Percentiles rank a stretch among this genome's conserved stretches.
Evolutionary conservation across 169 alveolate species (phyloP).

Genomic region (Cryptosporidium sp.): DNA sequence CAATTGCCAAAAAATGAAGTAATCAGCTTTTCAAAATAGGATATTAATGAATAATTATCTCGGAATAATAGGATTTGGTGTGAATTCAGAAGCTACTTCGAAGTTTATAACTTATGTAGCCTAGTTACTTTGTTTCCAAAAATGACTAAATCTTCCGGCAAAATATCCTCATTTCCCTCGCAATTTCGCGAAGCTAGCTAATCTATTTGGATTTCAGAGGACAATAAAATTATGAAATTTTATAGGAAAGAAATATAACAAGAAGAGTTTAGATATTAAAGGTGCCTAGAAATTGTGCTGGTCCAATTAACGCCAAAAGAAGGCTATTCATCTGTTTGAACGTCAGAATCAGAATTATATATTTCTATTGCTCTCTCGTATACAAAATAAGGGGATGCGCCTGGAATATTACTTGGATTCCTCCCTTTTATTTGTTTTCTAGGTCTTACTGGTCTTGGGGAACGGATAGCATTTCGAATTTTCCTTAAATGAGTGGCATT

Average conservation of each 20-base stretch:
- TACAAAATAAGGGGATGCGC: conserved; percentile 29
- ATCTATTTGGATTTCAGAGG: background rate
- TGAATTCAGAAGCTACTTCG: background rate
- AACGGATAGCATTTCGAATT: background rate
- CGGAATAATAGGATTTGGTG: background rate
- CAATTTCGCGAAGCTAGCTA: background rate
- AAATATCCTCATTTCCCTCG: background rate
- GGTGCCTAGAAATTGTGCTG: background rate
- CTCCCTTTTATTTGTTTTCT: conserved; percentile 24
- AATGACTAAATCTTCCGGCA: background rate
- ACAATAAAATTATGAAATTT: too few species aligned
- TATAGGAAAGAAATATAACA: background rate
- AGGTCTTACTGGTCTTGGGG: conserved; percentile 62
- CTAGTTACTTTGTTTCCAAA: too few species aligned
- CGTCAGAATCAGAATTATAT: background rate
- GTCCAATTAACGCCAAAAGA: background rate
- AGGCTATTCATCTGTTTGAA: background rate
- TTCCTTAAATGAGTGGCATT: conserved; percentile 39
- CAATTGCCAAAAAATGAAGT: too few species aligned
- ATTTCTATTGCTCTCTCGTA: background rate
- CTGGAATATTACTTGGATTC: conserved; percentile 50
- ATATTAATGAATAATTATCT: too few species aligned
- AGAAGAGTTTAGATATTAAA: background rate
- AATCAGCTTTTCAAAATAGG: background rate
- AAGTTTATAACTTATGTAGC: background rate